phyloP scores from a whole-genome alignment of 2,329 filamentous ascomycete species.

The Monilinia vaccinii-corymbosi region DNA sequence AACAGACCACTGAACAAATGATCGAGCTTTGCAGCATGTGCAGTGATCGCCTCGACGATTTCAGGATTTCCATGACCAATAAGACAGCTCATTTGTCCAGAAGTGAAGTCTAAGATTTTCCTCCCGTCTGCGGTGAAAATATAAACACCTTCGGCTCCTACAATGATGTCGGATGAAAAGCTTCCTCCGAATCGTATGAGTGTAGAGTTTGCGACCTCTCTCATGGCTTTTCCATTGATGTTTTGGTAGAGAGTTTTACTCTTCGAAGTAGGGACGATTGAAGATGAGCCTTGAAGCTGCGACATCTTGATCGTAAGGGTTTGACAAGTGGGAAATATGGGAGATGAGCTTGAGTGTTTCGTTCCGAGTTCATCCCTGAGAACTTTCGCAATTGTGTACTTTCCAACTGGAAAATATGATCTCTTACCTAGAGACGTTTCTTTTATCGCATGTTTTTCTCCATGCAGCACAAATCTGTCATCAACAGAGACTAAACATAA shows the following conservation, averaged over 20 bases:
- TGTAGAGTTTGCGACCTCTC: slow-evolving; percentile 9
- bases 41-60: slow-evolving; percentile 42
- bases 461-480: not conserved
- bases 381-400: not conserved
- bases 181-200: slow-evolving; percentile 18
- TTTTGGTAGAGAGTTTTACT: slow-evolving; percentile 10
- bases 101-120: slow-evolving; percentile 48
- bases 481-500: not conserved
- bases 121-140: slow-evolving; percentile 37
- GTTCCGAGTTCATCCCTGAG: not conserved
- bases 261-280: not conserved
- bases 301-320: not conserved
- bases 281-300: not conserved
- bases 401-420: not conserved
- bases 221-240: slow-evolving; percentile 12
- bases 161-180: slow-evolving; percentile 20
- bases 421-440: not conserved
- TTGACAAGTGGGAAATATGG: not conserved
- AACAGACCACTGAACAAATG: slow-evolving; percentile 53
- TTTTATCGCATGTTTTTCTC: not conserved
- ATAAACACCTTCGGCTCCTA: slow-evolving; percentile 18
- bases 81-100: slow-evolving; percentile 51
- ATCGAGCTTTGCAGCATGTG: slow-evolving; percentile 43
- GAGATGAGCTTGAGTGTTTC: not conserved
- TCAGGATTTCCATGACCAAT: slow-evolving; percentile 50